Evolutionary conservation across 2,329 filamentous ascomycete genomes (phyloP).

Genomic region (Metarhizium brunneum): DNA sequence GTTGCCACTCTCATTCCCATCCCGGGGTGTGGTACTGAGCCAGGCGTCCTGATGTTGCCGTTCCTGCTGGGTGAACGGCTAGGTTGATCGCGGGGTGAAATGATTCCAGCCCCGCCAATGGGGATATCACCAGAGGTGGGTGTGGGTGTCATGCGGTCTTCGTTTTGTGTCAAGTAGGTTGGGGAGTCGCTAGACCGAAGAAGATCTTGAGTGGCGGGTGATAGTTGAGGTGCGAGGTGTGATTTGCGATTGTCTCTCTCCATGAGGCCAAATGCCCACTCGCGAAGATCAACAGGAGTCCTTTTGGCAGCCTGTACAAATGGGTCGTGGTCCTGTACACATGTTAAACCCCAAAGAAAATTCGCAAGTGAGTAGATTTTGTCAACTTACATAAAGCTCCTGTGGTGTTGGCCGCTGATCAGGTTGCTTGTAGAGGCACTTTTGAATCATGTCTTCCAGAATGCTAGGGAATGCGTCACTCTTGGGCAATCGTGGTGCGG

Average conservation of each 20-base stretch:
- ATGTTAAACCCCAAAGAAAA: constrained; percentile 4
- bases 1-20: constrained; percentile 42
- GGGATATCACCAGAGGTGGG: constrained; percentile 67
- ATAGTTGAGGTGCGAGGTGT: constrained; percentile 73
- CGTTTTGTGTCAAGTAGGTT: constrained; percentile 29
- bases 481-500: constrained; percentile 86
- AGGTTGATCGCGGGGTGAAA: constrained; percentile 43
- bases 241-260: constrained; percentile 93
- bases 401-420: constrained; percentile 84
- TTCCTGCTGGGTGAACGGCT: constrained; percentile 44
- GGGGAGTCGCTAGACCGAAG: constrained; percentile 57
- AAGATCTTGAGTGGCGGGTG: constrained; percentile 68
- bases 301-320: constrained; percentile 95
- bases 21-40: constrained; percentile 40
- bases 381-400: constrained; percentile 65
- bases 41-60: constrained; percentile 27
- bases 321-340: constrained; percentile 68
- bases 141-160: constrained; percentile 42
- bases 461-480: constrained; percentile 95
- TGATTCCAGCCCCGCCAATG: constrained; percentile 46
- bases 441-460: constrained; percentile 93
- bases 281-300: constrained; percentile 85
- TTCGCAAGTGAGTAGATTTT: not conserved
- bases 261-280: constrained; percentile 91
- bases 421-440: constrained; percentile 85